Evolutionary conservation across 495 filamentous ascomycete genomes (phyloP).

Genomic region (Penicillium argentinense): DNA sequence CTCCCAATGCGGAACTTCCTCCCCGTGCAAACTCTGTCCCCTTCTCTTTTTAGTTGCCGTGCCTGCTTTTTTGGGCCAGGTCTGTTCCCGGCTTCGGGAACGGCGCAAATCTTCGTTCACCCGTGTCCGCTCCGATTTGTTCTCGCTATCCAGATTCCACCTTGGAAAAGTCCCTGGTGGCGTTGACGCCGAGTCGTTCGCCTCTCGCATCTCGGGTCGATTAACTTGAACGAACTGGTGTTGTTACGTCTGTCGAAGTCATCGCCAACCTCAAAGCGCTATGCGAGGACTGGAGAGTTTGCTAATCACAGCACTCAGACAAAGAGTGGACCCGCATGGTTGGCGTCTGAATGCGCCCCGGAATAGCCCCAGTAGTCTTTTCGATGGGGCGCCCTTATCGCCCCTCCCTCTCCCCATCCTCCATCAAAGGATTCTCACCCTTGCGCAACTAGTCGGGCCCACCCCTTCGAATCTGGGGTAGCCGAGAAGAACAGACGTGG

Average conservation of each 20-base stretch:
- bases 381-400: slow-evolving; percentile 20
- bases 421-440: background rate
- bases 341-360: slow-evolving; percentile 2
- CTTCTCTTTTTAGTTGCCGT: no score
- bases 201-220: slow-evolving; percentile 2
- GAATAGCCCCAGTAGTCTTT: slow-evolving; percentile 17
- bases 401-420: background rate
- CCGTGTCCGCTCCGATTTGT: background rate
- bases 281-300: no score
- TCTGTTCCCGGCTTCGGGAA: no score
- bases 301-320: no score
- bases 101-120: no score
- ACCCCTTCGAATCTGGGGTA: background rate
- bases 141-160: background rate
- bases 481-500: background rate
- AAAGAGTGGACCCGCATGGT: slow-evolving; percentile 17
- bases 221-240: no score
- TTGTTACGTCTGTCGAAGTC: no score
- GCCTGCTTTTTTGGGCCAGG: no score
- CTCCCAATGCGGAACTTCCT: no score
- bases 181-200: slow-evolving; percentile 1
- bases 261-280: no score
- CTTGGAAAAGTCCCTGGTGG: background rate
- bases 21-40: no score
- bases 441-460: background rate